Base-by-base conservation (phyloP, 768 basidiomycete species). In the Lentinula aciculospora region DNA sequence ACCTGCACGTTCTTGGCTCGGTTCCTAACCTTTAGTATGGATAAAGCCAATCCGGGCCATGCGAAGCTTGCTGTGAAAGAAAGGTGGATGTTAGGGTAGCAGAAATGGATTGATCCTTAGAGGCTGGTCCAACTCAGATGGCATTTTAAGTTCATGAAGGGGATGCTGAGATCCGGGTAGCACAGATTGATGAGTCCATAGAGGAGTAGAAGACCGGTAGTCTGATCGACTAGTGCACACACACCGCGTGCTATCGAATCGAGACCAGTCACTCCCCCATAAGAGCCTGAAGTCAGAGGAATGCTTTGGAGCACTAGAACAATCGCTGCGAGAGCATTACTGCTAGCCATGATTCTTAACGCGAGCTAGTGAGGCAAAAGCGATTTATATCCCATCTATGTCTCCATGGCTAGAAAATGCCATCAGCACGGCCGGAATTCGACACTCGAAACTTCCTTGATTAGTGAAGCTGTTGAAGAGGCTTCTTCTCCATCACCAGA, bases 201-300 rank as follows among this genome's bases (percentile, higher is more conserved):
- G 23, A 48, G 25, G 8, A 57, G 27, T 19, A 57, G 34, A 29
- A 29, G 25, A 27, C 46, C 34, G 46, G 44, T 31, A 23, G 45
- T 47, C 46, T 57, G 56, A 39, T 57, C 56, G n/a, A 57, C 28
- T n/a, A 57, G 56, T 15, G 56, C 25, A 37, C 56, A 34, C 32
- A 57, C 36, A 34, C 28, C 17, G 8, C 56, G 56, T 21, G 27
- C 40, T 8, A 57, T 13, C 5, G 56, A 57, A 25, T 57, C 56
- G 10, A 45, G 45, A 25, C 56, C 56, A 2, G 56, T 37, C 44
- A 57, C 27, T 36, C 56, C 46, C 3, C 15, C 56, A 48, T 57
- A 57, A 27, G 56, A n/a, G 27, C 56, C 45, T 15, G 34, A 12
- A 3, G 56, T 17, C n/a, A 48, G 13, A 4, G 27, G 56, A 5